A percentile compares a stretch with the other conserved stretches of the same genome.
Evolutionary conservation across 805 yeast genomes (phyloP).

Genomic region (Wickerhamomyces sydowiorum): DNA sequence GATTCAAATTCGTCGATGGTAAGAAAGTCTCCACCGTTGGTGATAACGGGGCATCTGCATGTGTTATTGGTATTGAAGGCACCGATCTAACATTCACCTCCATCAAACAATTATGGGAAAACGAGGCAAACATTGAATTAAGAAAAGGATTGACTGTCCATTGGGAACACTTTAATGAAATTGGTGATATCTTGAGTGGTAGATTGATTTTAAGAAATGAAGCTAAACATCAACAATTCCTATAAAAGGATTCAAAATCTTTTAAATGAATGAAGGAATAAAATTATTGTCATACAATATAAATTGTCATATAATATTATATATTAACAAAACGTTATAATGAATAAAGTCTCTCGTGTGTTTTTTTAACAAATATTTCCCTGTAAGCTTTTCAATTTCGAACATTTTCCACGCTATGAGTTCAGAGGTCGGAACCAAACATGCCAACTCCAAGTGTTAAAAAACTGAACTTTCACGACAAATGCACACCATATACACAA

Average conservation of each 20-base stretch:
- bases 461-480: no score
- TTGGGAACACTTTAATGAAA: constrained; percentile 56
- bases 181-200: constrained; percentile 71
- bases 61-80: constrained; percentile 70
- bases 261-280: no score
- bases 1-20: constrained; percentile 47
- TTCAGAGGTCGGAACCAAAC: no score
- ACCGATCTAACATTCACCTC: constrained; percentile 54
- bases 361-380: no score
- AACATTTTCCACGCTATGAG: no score
- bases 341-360: no score
- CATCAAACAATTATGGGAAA: constrained; percentile 49
- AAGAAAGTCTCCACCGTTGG: constrained; percentile 39
- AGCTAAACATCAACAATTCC: constrained; percentile 2
- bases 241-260: neutral
- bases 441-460: no score
- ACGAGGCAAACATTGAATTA: constrained; percentile 51
- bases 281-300: no score
- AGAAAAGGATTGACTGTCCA: constrained; percentile 67
- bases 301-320: no score
- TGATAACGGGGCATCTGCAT: constrained; percentile 32
- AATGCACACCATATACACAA: no score
- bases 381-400: no score
- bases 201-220: constrained; percentile 46
- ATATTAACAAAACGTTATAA: no score